Base-by-base conservation (phyloP, 768 basidiomycete species). In the Lepiota venenata region DNA sequence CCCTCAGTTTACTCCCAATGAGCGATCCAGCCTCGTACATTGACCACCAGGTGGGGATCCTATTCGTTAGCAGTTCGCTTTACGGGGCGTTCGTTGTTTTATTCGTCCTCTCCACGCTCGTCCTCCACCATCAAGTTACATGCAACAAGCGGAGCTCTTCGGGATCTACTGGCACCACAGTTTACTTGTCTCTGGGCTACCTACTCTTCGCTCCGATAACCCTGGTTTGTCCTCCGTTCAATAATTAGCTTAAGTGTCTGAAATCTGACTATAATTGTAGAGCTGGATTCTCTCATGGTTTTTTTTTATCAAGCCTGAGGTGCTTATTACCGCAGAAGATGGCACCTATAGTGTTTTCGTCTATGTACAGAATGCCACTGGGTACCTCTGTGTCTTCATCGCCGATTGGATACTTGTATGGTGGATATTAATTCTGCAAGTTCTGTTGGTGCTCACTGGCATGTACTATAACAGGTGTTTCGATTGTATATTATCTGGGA, bases 401-500 rank as follows among this genome's bases (percentile, higher is more conserved):
- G 49, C 49, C 1, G 39, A 50, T 8, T 40, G 10, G 22, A 50
- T 35, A 40, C 16, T 50, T 18, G 49, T 50, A 35, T 10, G 9
- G 15, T n/a, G 6, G 11, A 16, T 1, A 7, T 3, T 16, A 32
- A 15, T 12, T 25, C 5, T 6, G 16, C n/a, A 29, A 4, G n/a
- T 6, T 10, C 16, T n/a, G 29, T 16, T 49, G 21, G 21, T 25
- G 1, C 21, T 21, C n/a, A 12, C 9, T 2, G 20, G 9, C 27
- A n/a, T 9, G 16, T 46, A 2, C 10, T 15, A 21, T 29, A 11
- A 9, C 12, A 50, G 49, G 21, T 29, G 10, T 50, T 29, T 50
- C 49, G 40, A 16, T 27, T 50, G 6, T 50, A 50, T 20, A 50
- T 42, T 41, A 41, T 50, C 9, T 50, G 38, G 49, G 39, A 42